Evolutionary conservation across 2,329 filamentous ascomycete species (phyloP), one percentile per base, ranked within the genome.

Genomic region (Shiraia sp.): DNA sequence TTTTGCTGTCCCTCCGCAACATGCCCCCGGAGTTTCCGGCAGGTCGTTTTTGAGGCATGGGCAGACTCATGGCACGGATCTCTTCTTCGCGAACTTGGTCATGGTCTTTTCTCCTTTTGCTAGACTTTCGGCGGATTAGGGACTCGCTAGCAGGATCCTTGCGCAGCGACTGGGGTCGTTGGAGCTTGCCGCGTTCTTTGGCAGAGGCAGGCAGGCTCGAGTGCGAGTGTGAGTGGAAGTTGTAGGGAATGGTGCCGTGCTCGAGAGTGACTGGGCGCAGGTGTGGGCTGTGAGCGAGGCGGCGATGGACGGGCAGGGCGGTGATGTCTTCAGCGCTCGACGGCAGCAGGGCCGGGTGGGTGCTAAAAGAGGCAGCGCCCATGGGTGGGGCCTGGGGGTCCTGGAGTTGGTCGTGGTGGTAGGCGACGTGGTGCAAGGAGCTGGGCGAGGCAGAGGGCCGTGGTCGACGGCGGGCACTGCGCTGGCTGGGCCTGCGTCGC

Each of bases 81-180:
- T 96, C 90, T 49, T 88, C 88, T 70, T 96, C 91, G 42, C 92
- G 81, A 44, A 86, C 79, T 63, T 83, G 81, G 49, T 95, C 88
- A 55, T 86, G 85, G 32, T 62, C 59, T 38, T 51, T 56, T 57
- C 86, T 82, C 71, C 88, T 67, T 53, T 70, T 95, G 74, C 83
- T 90, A 28, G 87, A 87, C 61, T 83, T 89, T 47, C 85, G 84
- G 45, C 84, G 81, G 36, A 81, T 71, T 19, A 86, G 71, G 16
- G 75, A 74, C 36, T 83, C 80, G 51, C 79, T 77, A 42, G 77
- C 77, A 49, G 76, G 77, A 55, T 81, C 80, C 65, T 85, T 88
- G 48, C 73, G 74, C 47, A 75, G 65, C 46, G 75, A 76, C 47
- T 75, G 79, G 48, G 71, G 63, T 53, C 72, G 66, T 57, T 73